phyloP scores from a whole-genome alignment of 768 basidiomycete species.

The Leccinum rimulosum region DNA sequence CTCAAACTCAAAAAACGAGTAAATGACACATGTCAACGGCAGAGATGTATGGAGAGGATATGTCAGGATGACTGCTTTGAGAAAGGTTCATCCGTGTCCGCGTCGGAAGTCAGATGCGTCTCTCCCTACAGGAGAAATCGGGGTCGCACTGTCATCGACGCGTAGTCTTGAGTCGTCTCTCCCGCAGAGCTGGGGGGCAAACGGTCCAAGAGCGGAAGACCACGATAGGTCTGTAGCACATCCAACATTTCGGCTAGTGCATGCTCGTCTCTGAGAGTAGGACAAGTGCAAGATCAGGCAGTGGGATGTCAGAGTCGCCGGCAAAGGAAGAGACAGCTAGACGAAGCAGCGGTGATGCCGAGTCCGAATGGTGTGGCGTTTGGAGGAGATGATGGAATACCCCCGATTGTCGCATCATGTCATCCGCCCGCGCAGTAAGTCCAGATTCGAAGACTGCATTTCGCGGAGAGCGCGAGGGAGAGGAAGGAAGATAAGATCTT shows the following conservation, averaged over 20 bases:
- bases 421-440: slow-evolving; percentile 64
- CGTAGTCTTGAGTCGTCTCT: slow-evolving; percentile 68
- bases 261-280: slow-evolving; percentile 49
- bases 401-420: slow-evolving; percentile 23
- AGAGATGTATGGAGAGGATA: slow-evolving; percentile 59
- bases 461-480: slow-evolving; percentile 63
- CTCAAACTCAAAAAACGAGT: slow-evolving; percentile 74
- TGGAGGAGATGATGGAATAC: slow-evolving; percentile 9
- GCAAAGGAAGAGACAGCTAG: slow-evolving; percentile 26
- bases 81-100: slow-evolving; percentile 38
- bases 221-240: slow-evolving; percentile 75
- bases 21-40: slow-evolving; percentile 79
- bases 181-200: slow-evolving; percentile 53
- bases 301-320: slow-evolving; percentile 30
- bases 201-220: slow-evolving; percentile 70
- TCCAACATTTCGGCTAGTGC: slow-evolving; percentile 72
- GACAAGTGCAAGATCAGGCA: slow-evolving; percentile 26
- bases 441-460: slow-evolving; percentile 86
- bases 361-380: slow-evolving; percentile 1
- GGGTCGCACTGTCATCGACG: slow-evolving; percentile 64
- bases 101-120: slow-evolving; percentile 32
- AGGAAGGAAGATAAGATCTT: slow-evolving; percentile 41
- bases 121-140: slow-evolving; percentile 90
- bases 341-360: slow-evolving; percentile 20
- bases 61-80: slow-evolving; percentile 37